Conservation (phyloP, 75 land plant species). For the Azolla pinnata region DNA sequence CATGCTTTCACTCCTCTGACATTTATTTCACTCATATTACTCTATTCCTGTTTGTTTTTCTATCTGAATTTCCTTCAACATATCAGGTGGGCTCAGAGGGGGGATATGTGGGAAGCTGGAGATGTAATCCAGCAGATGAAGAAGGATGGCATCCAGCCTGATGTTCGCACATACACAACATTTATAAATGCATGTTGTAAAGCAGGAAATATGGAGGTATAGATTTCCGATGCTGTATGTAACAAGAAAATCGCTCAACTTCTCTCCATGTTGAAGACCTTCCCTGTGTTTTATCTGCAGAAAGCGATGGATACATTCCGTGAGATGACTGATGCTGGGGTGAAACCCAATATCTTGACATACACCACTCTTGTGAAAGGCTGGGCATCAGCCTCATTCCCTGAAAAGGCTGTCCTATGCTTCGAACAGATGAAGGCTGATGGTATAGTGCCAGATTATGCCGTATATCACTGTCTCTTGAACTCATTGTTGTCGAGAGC, state of each 20-base stretch:
- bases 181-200: constrained; percentile 93
- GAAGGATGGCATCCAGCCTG: constrained; percentile 58
- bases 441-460: constrained; percentile 79
- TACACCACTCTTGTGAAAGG: constrained; percentile 84
- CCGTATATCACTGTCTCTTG: constrained; percentile 81
- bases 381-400: constrained; percentile 82
- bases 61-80: background rate
- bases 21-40: background rate
- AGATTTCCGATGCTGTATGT: too few relatives aligned
- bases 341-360: constrained; percentile 77
- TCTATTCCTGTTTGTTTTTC: constrained; percentile 2
- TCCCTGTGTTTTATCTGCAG: too few relatives aligned
- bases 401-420: constrained; percentile 83
- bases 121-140: constrained; percentile 93
- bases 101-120: constrained; percentile 93
- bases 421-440: constrained; percentile 66
- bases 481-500: constrained; percentile 83
- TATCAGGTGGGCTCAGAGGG: constrained; percentile 91
- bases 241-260: background rate
- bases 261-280: too few relatives aligned
- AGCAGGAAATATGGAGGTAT: constrained; percentile 88
- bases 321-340: constrained; percentile 63
- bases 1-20: too few relatives aligned
- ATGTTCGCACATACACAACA: constrained; percentile 85
- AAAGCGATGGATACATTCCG: constrained; percentile 55